These are phyloP conservation scores for Circinella minor DNA, from an alignment of 371 early-diverging fungal genomes.

Conservation along the genomic window DNA sequence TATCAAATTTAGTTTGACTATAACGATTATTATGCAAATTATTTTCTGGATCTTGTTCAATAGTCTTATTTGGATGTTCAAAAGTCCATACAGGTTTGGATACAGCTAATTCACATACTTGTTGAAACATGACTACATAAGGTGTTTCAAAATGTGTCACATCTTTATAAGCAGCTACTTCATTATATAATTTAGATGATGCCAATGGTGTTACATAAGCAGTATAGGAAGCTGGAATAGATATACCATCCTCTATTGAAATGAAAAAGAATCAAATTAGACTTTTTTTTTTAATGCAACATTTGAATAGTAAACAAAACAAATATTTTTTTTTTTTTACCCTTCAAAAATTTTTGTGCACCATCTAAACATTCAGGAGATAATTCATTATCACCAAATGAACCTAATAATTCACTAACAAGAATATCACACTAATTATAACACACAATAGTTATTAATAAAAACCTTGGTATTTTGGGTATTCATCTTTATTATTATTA, in stretches of 20 bases:
- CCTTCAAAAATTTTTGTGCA: conserved; percentile 83
- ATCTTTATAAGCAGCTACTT: conserved; percentile 70
- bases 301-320: too few relatives aligned
- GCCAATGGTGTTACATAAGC: conserved; percentile 86
- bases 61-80: conserved; percentile 70
- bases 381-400: conserved; percentile 97
- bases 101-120: conserved; percentile 66
- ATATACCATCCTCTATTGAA: conserved; percentile 75
- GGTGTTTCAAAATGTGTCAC: conserved; percentile 81
- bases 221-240: conserved; percentile 86
- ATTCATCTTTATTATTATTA: neutral
- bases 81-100: conserved; percentile 85
- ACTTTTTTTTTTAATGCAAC: neutral
- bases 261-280: neutral
- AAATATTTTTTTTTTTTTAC: conserved; percentile 31
- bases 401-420: conserved; percentile 91
- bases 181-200: conserved; percentile 78
- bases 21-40: conserved; percentile 79
- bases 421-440: conserved; percentile 79
- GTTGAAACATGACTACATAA: conserved; percentile 91
- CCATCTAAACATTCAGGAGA: conserved; percentile 97
- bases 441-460: conserved; percentile 5
- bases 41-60: conserved; percentile 57
- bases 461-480: neutral
- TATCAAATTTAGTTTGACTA: conserved; percentile 56